Evolutionary conservation across 2,329 filamentous ascomycete species (phyloP).

Genomic region (Alternaria arborescens): DNA sequence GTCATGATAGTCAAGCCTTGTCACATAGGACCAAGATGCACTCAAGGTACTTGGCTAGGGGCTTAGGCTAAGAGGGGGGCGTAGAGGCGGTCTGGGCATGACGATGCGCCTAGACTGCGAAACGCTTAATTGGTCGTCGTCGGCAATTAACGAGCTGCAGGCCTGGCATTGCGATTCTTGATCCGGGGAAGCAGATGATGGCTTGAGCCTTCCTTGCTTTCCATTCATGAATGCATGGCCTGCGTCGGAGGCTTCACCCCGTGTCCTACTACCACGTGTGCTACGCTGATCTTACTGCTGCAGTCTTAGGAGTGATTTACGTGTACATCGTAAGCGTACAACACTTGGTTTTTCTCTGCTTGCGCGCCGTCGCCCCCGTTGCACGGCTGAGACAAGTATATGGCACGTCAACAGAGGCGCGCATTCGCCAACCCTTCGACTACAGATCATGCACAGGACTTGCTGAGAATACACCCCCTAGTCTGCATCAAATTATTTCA

Average conservation of each 20-base stretch:
- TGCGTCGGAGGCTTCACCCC: not conserved
- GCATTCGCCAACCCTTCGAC: not conserved
- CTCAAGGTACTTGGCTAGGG: constrained; percentile 17
- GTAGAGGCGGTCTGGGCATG: constrained; percentile 11
- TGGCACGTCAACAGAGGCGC: not conserved
- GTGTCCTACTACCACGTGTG: not conserved
- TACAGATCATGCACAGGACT: no score
- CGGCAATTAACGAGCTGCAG: constrained; percentile 5
- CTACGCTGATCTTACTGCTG: not conserved
- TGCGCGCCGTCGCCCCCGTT: not conserved
- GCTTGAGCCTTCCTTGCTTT: constrained; percentile 3
- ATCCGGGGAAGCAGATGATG: constrained; percentile 11
- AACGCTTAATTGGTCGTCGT: constrained; percentile 29
- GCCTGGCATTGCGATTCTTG: not conserved
- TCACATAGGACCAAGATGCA: constrained; percentile 13
- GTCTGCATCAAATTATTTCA: not conserved
- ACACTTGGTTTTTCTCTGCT: not conserved
- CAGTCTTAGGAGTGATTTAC: not conserved
- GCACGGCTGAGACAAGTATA: not conserved
- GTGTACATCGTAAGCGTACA: not conserved
- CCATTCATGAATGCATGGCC: not conserved
- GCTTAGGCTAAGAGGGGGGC: constrained; percentile 22
- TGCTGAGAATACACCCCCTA: not conserved
- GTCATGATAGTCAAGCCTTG: constrained; percentile 36
- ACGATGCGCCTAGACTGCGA: constrained; percentile 11